A percentile compares a stretch with the other conserved stretches of the same genome.
Evolutionary conservation across 2,329 filamentous ascomycete genomes (phyloP).

Genomic region (Corinectria fuckeliana): DNA sequence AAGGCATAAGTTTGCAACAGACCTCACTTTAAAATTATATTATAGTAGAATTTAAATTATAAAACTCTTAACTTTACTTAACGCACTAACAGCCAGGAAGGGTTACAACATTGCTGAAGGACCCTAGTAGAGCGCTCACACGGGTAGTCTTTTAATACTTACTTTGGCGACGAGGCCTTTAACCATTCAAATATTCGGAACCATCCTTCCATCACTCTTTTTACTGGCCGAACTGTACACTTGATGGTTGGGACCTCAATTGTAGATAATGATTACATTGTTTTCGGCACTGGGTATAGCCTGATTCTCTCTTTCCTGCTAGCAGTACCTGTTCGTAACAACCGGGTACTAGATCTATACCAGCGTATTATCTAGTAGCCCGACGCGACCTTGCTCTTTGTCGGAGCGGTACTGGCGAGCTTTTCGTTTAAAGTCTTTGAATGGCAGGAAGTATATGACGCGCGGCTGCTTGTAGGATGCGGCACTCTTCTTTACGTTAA

Average conservation of each 20-base stretch:
- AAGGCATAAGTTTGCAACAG: too few species aligned
- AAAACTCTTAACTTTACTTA: too few species aligned
- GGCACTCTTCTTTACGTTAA: constrained; percentile 54
- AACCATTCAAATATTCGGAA: constrained; percentile 58
- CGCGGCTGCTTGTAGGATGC: constrained; percentile 62
- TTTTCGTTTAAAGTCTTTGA: constrained; percentile 73
- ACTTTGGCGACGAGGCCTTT: constrained; percentile 66
- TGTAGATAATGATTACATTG: constrained; percentile 63
- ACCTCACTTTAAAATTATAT: too few species aligned
- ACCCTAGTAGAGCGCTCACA: not conserved
- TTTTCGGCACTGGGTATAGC: constrained; percentile 71
- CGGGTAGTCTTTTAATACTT: constrained; percentile 48
- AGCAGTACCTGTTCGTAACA: constrained; percentile 56
- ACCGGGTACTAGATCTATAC: constrained; percentile 62
- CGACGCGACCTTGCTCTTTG: constrained; percentile 63
- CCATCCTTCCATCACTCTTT: constrained; percentile 53
- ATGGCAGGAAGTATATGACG: constrained; percentile 69
- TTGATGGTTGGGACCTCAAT: constrained; percentile 62
- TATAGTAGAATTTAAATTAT: too few species aligned
- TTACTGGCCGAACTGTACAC: constrained; percentile 55
- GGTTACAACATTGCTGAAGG: not conserved
- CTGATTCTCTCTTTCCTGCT: constrained; percentile 69
- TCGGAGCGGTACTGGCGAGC: constrained; percentile 62
- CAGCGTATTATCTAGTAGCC: constrained; percentile 62
- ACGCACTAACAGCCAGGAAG: not conserved